These are phyloP conservation scores for Torulaspora pretoriensis DNA, from an alignment of 1,139 yeast genomes.

Conservation along the genomic window DNA sequence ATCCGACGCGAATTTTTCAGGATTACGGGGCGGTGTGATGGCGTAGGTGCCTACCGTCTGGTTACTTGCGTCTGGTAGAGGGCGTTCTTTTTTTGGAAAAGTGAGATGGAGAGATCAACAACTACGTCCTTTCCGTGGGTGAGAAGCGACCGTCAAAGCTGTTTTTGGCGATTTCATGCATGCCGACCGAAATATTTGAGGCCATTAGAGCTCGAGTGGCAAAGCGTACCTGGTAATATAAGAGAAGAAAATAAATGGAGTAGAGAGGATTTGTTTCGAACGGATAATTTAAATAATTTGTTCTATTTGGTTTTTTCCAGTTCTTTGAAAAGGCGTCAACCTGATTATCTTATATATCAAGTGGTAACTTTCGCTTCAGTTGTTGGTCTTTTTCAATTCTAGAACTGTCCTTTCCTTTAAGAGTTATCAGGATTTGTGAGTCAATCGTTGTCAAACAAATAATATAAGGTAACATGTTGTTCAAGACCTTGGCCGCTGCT, in stretches of 20 bases:
- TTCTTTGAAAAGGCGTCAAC: neutral
- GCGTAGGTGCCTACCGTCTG: conserved; percentile 1
- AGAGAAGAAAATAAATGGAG: conserved; percentile 1
- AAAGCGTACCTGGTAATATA: conserved; percentile 2
- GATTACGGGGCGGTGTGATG: neutral
- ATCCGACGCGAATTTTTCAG: conserved; percentile 6
- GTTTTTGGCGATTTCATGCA: conserved; percentile 4
- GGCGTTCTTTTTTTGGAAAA: conserved; percentile 12
- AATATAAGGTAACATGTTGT: conserved; percentile 42
- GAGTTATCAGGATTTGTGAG: neutral
- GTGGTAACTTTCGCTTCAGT: conserved; percentile 7
- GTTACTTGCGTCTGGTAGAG: neutral
- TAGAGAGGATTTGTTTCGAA: neutral
- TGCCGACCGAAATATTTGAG: conserved; percentile 1
- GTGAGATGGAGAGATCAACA: conserved; percentile 1
- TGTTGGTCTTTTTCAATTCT: conserved; percentile 4
- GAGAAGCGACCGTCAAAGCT: neutral
- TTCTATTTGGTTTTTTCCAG: neutral
- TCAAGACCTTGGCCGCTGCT: conserved; percentile 42
- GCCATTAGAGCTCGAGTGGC: conserved; percentile 1
- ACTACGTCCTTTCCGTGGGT: conserved; percentile 9
- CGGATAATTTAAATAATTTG: neutral
- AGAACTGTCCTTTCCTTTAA: conserved; percentile 2
- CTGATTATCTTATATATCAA: neutral
- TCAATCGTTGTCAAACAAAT: neutral